Evolutionary conservation across 75 land plant species (phyloP).

Genomic region (Chamaecyparis obtusa): DNA sequence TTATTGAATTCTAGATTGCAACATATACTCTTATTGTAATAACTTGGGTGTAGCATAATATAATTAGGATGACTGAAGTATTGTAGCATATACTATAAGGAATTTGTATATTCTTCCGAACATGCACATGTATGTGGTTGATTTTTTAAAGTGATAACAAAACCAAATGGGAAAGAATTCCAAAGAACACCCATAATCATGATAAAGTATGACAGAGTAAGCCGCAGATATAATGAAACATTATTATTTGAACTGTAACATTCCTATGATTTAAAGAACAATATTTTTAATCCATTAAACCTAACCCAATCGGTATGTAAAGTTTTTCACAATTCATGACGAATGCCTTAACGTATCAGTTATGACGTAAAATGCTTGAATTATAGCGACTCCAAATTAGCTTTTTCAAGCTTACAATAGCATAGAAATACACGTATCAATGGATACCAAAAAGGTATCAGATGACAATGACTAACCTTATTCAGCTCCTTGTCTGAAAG

Average conservation of each 20-base stretch:
- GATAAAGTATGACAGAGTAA: not conserved
- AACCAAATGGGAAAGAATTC: no score
- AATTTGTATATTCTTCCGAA: no score
- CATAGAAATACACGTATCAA: not conserved
- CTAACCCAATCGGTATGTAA: not conserved
- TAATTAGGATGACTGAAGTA: not conserved
- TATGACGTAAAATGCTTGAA: not conserved
- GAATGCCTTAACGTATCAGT: not conserved
- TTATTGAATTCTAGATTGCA: no score
- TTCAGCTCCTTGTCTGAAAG: not conserved
- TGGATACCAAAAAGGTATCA: not conserved
- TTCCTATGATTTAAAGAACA: not conserved
- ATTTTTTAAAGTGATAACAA: no score
- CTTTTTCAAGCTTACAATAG: not conserved
- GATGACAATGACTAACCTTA: not conserved
- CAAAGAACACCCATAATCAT: not conserved
- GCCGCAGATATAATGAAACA: no score
- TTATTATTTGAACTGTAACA: no score
- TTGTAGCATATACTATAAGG: not conserved
- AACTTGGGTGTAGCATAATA: not conserved
- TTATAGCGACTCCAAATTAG: not conserved
- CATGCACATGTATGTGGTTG: not conserved
- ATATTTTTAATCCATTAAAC: not conserved
- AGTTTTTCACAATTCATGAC: not conserved
- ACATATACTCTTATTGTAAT: no score